Percentiles rank a stretch among this genome's conserved stretches.
phyloP scores from a whole-genome alignment of 306 rosid species.

The Cicer arietinum region DNA sequence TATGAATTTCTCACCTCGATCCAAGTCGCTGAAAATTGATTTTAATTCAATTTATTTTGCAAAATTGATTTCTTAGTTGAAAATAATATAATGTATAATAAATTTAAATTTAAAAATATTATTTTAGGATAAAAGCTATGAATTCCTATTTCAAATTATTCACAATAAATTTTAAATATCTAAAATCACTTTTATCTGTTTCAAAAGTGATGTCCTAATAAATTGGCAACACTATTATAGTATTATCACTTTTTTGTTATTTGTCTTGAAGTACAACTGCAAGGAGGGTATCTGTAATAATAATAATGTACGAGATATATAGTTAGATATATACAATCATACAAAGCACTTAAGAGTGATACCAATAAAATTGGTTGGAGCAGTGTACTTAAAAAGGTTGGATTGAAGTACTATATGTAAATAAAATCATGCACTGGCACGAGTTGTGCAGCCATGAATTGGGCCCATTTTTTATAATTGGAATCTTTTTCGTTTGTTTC shows the following conservation, averaged over 20 bases:
- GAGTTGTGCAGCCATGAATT: conserved; percentile 14
- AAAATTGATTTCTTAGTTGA: too few species aligned
- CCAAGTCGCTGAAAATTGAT: neutral
- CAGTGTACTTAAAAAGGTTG: conserved; percentile 34
- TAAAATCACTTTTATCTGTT: too few species aligned
- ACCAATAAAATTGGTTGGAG: conserved; percentile 37
- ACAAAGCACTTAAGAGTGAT: conserved; percentile 37
- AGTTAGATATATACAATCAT: neutral
- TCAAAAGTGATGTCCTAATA: too few species aligned
- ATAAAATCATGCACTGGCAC: conserved; percentile 33
- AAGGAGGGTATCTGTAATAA: neutral
- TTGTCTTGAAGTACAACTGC: conserved; percentile 5
- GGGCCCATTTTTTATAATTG: conserved; percentile 24
- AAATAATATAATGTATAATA: too few species aligned
- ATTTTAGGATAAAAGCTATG: too few species aligned
- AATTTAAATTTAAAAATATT: too few species aligned
- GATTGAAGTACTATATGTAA: conserved; percentile 29
- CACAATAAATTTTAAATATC: too few species aligned
- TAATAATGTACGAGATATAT: conserved; percentile 16
- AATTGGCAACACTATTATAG: neutral
- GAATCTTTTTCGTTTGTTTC: conserved; percentile 44
- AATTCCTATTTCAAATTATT: too few species aligned
- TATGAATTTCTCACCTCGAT: conserved; percentile 29
- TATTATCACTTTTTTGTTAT: neutral
- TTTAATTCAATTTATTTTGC: neutral